phyloP scores from a whole-genome alignment of 371 early-diverging fungal species.

The Thermomucor indicae-seudaticae region DNA sequence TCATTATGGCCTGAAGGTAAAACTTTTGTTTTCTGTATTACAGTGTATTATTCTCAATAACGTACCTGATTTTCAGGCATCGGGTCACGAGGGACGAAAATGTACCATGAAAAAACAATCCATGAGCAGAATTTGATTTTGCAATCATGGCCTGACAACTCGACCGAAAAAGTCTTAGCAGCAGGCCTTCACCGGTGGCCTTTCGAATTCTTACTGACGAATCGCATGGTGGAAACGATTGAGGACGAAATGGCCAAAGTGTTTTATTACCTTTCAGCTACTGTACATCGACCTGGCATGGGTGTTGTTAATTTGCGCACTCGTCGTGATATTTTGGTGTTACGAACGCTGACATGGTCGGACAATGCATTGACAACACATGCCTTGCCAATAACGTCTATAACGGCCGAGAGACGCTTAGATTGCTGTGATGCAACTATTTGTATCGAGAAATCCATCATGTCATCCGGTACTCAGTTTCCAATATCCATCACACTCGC shows the following conservation, averaged over 20 bases:
- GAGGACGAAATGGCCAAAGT: conserved; percentile 43
- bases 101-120: conserved; percentile 40
- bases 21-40: too few relatives aligned
- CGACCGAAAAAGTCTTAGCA: conserved; percentile 13
- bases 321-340: conserved; percentile 30
- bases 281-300: conserved; percentile 34
- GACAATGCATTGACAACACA: conserved; percentile 28
- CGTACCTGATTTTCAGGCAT: conserved; percentile 22
- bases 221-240: conserved; percentile 36
- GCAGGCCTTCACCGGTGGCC: conserved; percentile 37
- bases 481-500: conserved; percentile 34
- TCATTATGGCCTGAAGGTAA: conserved; percentile 51
- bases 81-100: conserved; percentile 33
- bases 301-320: conserved; percentile 12
- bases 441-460: conserved; percentile 40
- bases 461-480: conserved; percentile 44
- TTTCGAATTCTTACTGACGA: conserved; percentile 43
- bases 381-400: conserved; percentile 30
- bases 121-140: conserved; percentile 41
- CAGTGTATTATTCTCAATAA: too few relatives aligned
- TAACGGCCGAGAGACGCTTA: conserved; percentile 30
- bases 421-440: conserved; percentile 35
- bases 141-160: conserved; percentile 14
- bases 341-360: conserved; percentile 33
- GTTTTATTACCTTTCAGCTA: conserved; percentile 29